Conservation (phyloP, 768 basidiomycete species). For the Kwoniella europaea region DNA sequence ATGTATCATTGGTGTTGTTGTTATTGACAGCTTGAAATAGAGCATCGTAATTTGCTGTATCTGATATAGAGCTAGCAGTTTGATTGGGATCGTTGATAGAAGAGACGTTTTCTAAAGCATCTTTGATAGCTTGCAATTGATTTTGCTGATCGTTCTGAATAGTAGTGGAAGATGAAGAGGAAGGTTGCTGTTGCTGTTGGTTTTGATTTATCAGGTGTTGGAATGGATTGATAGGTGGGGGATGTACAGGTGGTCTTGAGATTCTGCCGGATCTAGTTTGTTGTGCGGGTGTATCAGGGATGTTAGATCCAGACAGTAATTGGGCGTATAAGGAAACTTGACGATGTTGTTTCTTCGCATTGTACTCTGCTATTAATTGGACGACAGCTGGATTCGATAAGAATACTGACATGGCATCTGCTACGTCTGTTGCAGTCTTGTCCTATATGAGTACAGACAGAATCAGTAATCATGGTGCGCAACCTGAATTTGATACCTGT, state of each 20-base stretch:
- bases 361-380: conserved; percentile 23
- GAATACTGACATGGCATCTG: conserved; percentile 21
- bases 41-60: conserved; percentile 18
- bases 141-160: conserved; percentile 1
- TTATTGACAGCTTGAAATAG: conserved; percentile 21
- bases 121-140: conserved; percentile 28
- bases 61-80: not conserved
- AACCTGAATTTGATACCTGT: not conserved
- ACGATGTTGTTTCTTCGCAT: conserved; percentile 20
- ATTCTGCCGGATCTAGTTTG: conserved; percentile 37
- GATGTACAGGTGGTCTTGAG: conserved; percentile 29
- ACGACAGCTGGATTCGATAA: conserved; percentile 23
- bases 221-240: conserved; percentile 5
- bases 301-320: conserved; percentile 12
- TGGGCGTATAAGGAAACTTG: conserved; percentile 24
- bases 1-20: not conserved
- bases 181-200: not conserved
- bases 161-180: not conserved
- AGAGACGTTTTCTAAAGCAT: conserved; percentile 25
- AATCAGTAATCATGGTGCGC: not conserved
- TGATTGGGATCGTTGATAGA: not conserved
- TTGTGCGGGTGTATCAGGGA: conserved; percentile 27
- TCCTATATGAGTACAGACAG: not conserved
- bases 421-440: conserved; percentile 2
- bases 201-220: conserved; percentile 11